Evolutionary conservation across 306 rosid species (phyloP), one percentile per base, ranked within the genome.

Genomic region (Potentilla sterilis): DNA sequence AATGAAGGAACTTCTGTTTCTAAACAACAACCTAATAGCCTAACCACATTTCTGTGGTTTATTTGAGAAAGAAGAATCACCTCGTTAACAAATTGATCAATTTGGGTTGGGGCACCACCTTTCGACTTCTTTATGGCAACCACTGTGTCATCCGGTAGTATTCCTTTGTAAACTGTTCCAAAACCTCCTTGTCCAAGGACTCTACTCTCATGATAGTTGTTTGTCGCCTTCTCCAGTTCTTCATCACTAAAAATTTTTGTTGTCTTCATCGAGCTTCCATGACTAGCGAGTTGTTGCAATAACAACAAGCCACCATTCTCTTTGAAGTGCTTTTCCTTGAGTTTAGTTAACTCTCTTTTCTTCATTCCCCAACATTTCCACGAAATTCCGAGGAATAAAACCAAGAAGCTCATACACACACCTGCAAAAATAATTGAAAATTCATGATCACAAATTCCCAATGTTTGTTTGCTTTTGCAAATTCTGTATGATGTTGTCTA

Each of bases 181-280:
- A 64, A 75, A 12, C 78, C 78, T 37, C 78, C 78, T 64, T 75
- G 10, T 6, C 72, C 73, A 21, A 75, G 42, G 9, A 37, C 7
- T 38, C 4, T 1, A 14, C 52, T 65, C 7, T 14, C 65, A 22
- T 49, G 48, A 51, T 37, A 75, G 15, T 75, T 49, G 42, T 75
- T 22, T 21, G 79, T 75, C 0, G 79, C 73, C 2, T 13, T 38
- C 15, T 75, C 16, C 0, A 75, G 72, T 5, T 75, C 79, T 38
- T 65, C 65, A 7, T 4, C 19, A 0, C 1, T 75, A 15, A 65
- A 65, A 0, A 49, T 37, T 65, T 14, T 35, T 37, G 79, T 22
- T 19, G 64, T 49, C 10, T 65, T 41, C 9, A 64, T 0, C 0
- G 64, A n/a, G 0, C 64, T 5, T n/a, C 66, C 15, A 52, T 38